Evolutionary conservation across 345 rosid genomes (phyloP).

Genomic region (Mangifera indica): DNA sequence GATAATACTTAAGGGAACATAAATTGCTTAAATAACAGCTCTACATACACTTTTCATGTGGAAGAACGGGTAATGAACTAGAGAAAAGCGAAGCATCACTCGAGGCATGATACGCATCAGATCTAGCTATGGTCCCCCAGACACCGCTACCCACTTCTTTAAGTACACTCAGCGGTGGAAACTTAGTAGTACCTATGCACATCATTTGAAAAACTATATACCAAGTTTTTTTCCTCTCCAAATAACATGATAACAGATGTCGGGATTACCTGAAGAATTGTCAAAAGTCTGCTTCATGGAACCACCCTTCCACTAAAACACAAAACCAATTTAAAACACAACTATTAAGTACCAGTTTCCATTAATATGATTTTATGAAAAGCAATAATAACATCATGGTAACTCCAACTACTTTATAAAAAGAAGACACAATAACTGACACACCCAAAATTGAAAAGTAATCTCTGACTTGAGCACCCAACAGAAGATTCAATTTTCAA

Average conservation of each 20-base stretch:
- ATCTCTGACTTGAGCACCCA: neutral
- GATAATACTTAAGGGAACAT: neutral
- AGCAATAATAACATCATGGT: neutral
- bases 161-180: slow-evolving; percentile 27
- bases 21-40: neutral
- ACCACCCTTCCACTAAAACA: slow-evolving; percentile 22
- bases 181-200: slow-evolving; percentile 32
- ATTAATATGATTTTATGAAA: neutral
- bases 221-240: neutral
- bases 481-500: neutral
- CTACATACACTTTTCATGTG: slow-evolving; percentile 57
- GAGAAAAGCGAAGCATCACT: slow-evolving; percentile 65
- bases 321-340: neutral
- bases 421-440: neutral
- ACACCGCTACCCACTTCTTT: slow-evolving; percentile 35
- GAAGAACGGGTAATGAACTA: slow-evolving; percentile 64
- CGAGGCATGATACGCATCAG: slow-evolving; percentile 38
- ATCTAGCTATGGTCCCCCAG: slow-evolving; percentile 37
- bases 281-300: slow-evolving; percentile 40
- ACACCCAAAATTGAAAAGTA: neutral
- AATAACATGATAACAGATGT: neutral
- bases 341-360: neutral
- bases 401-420: neutral
- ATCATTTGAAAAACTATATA: slow-evolving; percentile 17
- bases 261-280: slow-evolving; percentile 33